phyloP scores from a whole-genome alignment of 1,284 basidiomycete genomes.

The Laetiporus sulphureus region DNA sequence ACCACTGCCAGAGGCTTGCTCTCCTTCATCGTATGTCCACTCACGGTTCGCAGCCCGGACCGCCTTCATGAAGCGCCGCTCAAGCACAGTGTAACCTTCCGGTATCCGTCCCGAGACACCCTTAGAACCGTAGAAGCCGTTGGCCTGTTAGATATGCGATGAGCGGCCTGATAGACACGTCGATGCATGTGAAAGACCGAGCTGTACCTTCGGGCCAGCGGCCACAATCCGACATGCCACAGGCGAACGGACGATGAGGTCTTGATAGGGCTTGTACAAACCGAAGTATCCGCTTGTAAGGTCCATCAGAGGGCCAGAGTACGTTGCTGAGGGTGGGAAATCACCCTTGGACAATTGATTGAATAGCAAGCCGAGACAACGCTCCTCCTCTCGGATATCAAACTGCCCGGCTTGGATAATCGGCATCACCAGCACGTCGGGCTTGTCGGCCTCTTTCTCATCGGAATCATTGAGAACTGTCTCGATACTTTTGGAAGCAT shows the following conservation, averaged over 20 bases:
- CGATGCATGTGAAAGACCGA: conserved; percentile 1
- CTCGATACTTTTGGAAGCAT: too few species aligned
- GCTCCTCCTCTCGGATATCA: conserved; percentile 78
- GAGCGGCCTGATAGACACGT: too few species aligned
- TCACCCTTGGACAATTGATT: conserved; percentile 25
- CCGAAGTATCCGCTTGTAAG: conserved; percentile 96
- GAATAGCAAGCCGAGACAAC: conserved; percentile 54
- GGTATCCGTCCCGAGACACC: conserved; percentile 92
- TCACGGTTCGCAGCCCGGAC: conserved; percentile 45
- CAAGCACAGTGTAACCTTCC: conserved; percentile 89
- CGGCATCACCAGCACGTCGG: conserved; percentile 65
- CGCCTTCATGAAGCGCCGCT: conserved; percentile 77
- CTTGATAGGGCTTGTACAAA: conserved; percentile 78
- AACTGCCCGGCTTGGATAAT: conserved; percentile 85
- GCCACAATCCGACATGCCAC: conserved; percentile 76
- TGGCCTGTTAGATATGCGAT: too few species aligned
- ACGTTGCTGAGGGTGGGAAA: background rate
- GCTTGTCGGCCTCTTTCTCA: conserved; percentile 9
- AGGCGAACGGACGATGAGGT: conserved; percentile 55
- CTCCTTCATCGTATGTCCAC: conserved; percentile 30
- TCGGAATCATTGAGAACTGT: background rate
- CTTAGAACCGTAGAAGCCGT: conserved; percentile 89
- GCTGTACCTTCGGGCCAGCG: conserved; percentile 74
- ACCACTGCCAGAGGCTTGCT: conserved; percentile 27
- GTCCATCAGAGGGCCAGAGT: conserved; percentile 45